phyloP scores from a whole-genome alignment of 1,284 basidiomycete species.

The Sporisorium sorghi region DNA sequence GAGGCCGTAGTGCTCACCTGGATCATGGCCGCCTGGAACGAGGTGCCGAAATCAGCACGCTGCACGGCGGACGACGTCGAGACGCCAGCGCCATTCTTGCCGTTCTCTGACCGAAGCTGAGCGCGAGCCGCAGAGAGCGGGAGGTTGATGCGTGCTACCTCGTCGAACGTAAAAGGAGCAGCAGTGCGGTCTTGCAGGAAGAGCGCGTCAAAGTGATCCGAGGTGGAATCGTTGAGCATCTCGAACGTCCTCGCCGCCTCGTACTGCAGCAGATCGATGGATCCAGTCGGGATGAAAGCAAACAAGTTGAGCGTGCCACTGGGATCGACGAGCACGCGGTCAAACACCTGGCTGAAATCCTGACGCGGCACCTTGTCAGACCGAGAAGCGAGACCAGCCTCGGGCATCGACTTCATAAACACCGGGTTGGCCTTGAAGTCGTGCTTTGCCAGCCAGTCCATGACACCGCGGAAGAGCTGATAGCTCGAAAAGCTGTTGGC shows the following conservation, averaged over 20 bases:
- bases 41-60: constrained; percentile 52
- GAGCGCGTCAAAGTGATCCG: constrained; percentile 79
- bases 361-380: constrained; percentile 65
- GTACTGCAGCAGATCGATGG: constrained; percentile 76
- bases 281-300: constrained; percentile 70
- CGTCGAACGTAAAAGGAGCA: constrained; percentile 68
- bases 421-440: constrained; percentile 77
- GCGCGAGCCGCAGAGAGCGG: constrained; percentile 12
- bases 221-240: constrained; percentile 66
- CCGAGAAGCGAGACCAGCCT: constrained; percentile 47
- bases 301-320: constrained; percentile 83
- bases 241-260: constrained; percentile 63
- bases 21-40: constrained; percentile 46
- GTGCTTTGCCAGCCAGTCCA: constrained; percentile 80
- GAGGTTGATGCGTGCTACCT: constrained; percentile 61
- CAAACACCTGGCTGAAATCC: constrained; percentile 67
- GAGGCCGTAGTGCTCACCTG: constrained; percentile 57
- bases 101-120: background rate
- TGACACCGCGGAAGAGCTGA: constrained; percentile 82
- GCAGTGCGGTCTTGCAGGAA: constrained; percentile 74
- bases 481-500: constrained; percentile 84
- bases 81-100: constrained; percentile 16
- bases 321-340: constrained; percentile 80
- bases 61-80: constrained; percentile 29
- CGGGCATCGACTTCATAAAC: constrained; percentile 74